Base-by-base conservation (phyloP, 164 flowering plant genomes). In the Litsea cubeba region DNA sequence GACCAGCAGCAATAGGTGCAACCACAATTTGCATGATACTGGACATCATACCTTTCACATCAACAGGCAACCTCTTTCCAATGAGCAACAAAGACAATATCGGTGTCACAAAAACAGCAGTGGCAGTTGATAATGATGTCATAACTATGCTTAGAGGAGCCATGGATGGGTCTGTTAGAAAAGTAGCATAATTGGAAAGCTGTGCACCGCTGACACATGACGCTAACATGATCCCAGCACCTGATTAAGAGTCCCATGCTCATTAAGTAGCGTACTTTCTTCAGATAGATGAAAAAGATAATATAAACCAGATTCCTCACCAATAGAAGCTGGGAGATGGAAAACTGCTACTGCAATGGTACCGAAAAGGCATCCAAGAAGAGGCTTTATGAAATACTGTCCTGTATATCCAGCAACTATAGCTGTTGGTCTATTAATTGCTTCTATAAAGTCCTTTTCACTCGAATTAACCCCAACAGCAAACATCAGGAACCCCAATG, bases 201-300 rank as follows among this genome's bases (percentile, higher is more conserved):
- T 95, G 99, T 20, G 99, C 98, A 15, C 99, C 98, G 75, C 99
- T 95, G 78, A 95, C 99, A 81, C 99, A 95, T 67, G 99, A 90
- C 63, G 88, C 86, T 80, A 95, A 84, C 96, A 95, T 91, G 76
- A 95, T 90, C 71, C 99, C 99, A 60, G 93, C 97, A 84, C 97
- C 99, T 95, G 87, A 79, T 69, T 71, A 70, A 79, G 24, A 71
- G 65, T 73, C 64, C 68, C 58, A 73, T 18, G 50, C 72, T 24
- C 70, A 20, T 80, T 20, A 15, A 6, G 5, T 62, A 78, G 76
- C 26, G 35, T 46, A 49, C 35, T 46, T 4, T 54, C 60, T 54
- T 54, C 60, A 54, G 60, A 15, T 68, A 50, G 57, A 65, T 15
- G 12, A 70, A 22, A 18, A 40, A 40, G 65, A 57, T n/a, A 20